Evolutionary conservation across 2,329 filamentous ascomycete genomes (phyloP).

Genomic region (Volutella citrinella): DNA sequence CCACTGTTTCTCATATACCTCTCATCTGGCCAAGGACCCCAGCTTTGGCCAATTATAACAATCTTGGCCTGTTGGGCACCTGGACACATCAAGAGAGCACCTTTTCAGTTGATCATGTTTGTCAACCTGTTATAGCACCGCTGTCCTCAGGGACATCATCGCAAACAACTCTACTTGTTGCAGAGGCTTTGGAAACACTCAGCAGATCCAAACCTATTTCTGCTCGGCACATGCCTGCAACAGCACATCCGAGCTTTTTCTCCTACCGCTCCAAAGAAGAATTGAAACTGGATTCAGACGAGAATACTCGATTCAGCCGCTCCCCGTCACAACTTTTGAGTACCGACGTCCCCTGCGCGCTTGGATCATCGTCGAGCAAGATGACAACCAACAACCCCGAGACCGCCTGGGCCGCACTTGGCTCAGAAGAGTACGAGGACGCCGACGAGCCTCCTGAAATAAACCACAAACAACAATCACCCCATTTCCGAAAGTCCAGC

Average conservation of each 20-base stretch:
- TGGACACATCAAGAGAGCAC: slow-evolving; percentile 8
- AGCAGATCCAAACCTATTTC: too few relatives aligned
- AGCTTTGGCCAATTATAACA: slow-evolving; percentile 12
- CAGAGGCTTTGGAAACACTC: too few relatives aligned
- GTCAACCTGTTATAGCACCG: slow-evolving; percentile 33
- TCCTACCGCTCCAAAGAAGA: too few relatives aligned
- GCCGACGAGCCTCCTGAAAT: slow-evolving; percentile 84
- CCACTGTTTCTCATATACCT: too few relatives aligned
- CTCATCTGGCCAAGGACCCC: slow-evolving; percentile 18
- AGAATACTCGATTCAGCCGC: too few relatives aligned
- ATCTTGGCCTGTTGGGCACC: too few relatives aligned
- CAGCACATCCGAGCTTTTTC: too few relatives aligned
- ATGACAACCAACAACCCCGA: slow-evolving; percentile 29
- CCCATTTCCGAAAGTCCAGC: slow-evolving; percentile 45
- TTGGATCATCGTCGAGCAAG: slow-evolving; percentile 16
- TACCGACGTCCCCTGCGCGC: too few relatives aligned
- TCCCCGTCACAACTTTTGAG: too few relatives aligned
- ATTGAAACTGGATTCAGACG: too few relatives aligned
- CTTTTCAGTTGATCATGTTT: slow-evolving; percentile 31
- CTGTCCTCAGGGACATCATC: slow-evolving; percentile 36
- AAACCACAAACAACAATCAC: slow-evolving; percentile 22
- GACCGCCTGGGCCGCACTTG: slow-evolving; percentile 32
- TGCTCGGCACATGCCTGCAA: too few relatives aligned
- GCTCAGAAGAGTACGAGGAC: slow-evolving; percentile 67
- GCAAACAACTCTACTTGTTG: slow-evolving; percentile 10